Conservation (phyloP, 306 rosid genomes). For the Quercus alba region DNA sequence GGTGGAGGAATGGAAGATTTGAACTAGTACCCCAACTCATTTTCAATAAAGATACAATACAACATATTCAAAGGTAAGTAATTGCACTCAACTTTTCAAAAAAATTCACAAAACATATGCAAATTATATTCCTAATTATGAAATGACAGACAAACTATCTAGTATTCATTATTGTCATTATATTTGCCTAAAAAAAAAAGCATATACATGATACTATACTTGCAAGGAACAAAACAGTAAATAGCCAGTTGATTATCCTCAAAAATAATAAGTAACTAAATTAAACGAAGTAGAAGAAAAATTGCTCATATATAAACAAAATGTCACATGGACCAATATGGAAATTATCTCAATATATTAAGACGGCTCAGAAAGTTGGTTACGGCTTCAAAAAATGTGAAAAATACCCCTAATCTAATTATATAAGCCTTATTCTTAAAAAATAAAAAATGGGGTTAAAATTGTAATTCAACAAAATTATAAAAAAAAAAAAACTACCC, state of each 20-base stretch:
- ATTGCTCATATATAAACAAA: not conserved
- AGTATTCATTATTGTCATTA: too few species aligned
- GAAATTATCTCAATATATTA: not conserved
- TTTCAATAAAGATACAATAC: not conserved
- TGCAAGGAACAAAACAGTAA: not conserved
- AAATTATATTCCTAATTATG: too few species aligned
- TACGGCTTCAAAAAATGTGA: too few species aligned
- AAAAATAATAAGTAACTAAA: not conserved
- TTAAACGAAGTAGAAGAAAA: not conserved
- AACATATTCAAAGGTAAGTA: not conserved
- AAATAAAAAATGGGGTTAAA: too few species aligned
- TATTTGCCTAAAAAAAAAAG: not conserved
- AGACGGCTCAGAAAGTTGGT: too few species aligned
- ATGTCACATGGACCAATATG: not conserved
- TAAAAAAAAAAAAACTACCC: too few species aligned
- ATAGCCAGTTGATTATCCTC: not conserved
- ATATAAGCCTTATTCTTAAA: too few species aligned
- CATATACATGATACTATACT: not conserved
- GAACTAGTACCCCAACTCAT: not conserved
- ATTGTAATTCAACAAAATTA: too few species aligned
- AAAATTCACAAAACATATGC: too few species aligned
- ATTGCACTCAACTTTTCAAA: not conserved
- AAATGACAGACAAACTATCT: too few species aligned
- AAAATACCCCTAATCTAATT: too few species aligned
- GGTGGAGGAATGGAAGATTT: not conserved